Conservation (phyloP, 495 filamentous ascomycete genomes). For the Copromyces sp. region DNA sequence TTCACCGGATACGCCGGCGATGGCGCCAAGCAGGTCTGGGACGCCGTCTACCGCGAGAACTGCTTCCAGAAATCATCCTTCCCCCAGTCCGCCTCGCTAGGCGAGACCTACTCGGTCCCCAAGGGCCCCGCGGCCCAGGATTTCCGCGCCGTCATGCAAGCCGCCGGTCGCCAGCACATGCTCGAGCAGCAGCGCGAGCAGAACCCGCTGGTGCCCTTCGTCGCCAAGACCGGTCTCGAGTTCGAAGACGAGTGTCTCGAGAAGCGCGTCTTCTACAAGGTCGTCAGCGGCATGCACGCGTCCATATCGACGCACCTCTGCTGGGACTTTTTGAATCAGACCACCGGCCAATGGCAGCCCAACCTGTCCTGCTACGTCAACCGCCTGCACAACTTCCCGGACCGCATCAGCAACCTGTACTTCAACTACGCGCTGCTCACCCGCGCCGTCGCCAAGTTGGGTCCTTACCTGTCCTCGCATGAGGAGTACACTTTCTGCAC, state of each 20-base stretch:
- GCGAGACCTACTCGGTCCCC: constrained; percentile 25
- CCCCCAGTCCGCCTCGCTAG: constrained; percentile 38
- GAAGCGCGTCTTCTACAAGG: constrained; percentile 92
- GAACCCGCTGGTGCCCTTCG: constrained; percentile 40
- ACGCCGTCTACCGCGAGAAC: constrained; percentile 94
- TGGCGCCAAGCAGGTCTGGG: constrained; percentile 81
- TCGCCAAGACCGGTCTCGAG: constrained; percentile 47
- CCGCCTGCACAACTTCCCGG: constrained; percentile 71
- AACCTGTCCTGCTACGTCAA: constrained; percentile 84
- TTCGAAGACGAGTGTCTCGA: constrained; percentile 88
- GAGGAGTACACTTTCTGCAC: constrained; percentile 77
- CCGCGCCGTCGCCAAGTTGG: constrained; percentile 85
- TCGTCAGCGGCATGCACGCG: constrained; percentile 95
- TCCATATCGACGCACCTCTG: constrained; percentile 94
- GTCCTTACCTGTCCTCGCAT: constrained; percentile 54
- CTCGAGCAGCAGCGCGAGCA: constrained; percentile 41
- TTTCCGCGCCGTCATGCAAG: constrained; percentile 71
- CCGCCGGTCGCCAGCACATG: constrained; percentile 53
- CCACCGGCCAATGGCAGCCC: constrained; percentile 86
- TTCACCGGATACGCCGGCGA: constrained; percentile 88
- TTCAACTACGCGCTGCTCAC: constrained; percentile 95
- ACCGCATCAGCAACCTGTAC: constrained; percentile 93
- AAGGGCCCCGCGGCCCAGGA: constrained; percentile 63
- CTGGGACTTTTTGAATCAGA: constrained; percentile 93
- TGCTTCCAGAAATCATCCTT: constrained; percentile 72